These are phyloP conservation scores for Rhodamnia rubescens DNA, from an alignment of 345 rosid genomes.

Conservation along the genomic window DNA sequence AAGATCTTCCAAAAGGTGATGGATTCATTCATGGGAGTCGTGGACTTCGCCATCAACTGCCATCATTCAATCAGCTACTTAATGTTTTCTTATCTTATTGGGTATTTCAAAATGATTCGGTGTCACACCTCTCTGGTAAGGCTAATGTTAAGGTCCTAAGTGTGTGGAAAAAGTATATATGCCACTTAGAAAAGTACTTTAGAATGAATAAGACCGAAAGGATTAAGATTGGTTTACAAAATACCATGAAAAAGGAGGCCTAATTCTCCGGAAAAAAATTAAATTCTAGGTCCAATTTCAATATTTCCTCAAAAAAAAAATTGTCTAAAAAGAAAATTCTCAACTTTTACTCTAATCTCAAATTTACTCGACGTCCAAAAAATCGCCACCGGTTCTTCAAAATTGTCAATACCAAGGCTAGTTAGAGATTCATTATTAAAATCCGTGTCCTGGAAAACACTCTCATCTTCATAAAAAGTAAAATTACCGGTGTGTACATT, in stretches of 20 bases:
- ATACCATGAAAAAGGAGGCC: neutral
- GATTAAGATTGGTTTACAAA: neutral
- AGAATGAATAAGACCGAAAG: neutral
- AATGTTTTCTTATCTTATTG: neutral
- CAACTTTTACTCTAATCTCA: neutral
- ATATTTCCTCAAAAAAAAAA: neutral
- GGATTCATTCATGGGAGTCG: neutral
- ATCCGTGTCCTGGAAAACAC: neutral
- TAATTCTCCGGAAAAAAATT: no score
- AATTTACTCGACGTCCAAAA: no score
- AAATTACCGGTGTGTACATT: neutral
- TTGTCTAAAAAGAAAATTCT: no score
- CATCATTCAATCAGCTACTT: neutral
- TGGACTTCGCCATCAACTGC: neutral
- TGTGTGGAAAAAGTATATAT: neutral
- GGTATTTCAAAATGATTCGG: neutral
- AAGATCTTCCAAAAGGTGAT: neutral
- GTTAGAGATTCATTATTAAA: no score
- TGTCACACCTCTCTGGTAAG: neutral
- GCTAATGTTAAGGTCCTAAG: neutral
- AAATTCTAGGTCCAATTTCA: neutral
- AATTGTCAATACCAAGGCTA: no score
- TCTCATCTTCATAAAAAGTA: no score
- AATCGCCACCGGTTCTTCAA: neutral
- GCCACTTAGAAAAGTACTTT: neutral